Evolutionary conservation across 2,329 filamentous ascomycete species (phyloP).

Genomic region (Epichloe coenophiala): DNA sequence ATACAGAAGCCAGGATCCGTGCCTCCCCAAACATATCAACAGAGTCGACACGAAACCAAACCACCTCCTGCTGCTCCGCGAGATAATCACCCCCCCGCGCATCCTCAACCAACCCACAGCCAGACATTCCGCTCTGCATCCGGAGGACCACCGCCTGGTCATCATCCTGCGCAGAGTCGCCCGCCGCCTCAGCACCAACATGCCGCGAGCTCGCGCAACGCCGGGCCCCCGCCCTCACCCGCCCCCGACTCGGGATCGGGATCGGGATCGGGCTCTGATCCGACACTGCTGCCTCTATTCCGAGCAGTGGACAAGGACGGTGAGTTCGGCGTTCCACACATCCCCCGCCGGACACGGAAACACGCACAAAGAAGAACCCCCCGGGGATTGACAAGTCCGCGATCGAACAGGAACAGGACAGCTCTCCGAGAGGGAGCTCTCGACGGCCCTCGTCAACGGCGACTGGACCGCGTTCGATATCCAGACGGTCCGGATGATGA

Average conservation of each 20-base stretch:
- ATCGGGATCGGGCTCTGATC: constrained; percentile 40
- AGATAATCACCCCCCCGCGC: constrained; percentile 4
- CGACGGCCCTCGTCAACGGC: constrained; percentile 84
- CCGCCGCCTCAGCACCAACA: constrained; percentile 27
- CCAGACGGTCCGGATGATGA: constrained; percentile 97
- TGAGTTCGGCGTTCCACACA: constrained; percentile 22
- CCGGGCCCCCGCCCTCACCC: constrained; percentile 53
- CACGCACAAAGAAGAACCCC: background rate
- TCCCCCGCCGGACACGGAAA: too few relatives aligned
- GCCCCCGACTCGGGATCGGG: constrained; percentile 32
- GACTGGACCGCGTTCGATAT: constrained; percentile 91
- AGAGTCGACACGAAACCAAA: constrained; percentile 34
- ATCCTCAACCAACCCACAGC: constrained; percentile 2
- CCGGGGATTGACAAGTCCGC: background rate
- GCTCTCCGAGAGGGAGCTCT: constrained; percentile 75
- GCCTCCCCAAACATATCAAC: constrained; percentile 9
- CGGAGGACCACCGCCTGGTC: background rate
- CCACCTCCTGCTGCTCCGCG: constrained; percentile 22
- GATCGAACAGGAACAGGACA: constrained; percentile 51
- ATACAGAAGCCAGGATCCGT: constrained; percentile 23
- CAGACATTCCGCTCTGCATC: background rate
- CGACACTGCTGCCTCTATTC: constrained; percentile 74
- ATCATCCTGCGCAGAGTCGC: constrained; percentile 9
- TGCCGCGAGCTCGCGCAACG: constrained; percentile 39
- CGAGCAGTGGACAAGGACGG: constrained; percentile 79